Base-by-base conservation (phyloP, 176 grass and related monocot genomes). In the Aegilops tauschii region DNA sequence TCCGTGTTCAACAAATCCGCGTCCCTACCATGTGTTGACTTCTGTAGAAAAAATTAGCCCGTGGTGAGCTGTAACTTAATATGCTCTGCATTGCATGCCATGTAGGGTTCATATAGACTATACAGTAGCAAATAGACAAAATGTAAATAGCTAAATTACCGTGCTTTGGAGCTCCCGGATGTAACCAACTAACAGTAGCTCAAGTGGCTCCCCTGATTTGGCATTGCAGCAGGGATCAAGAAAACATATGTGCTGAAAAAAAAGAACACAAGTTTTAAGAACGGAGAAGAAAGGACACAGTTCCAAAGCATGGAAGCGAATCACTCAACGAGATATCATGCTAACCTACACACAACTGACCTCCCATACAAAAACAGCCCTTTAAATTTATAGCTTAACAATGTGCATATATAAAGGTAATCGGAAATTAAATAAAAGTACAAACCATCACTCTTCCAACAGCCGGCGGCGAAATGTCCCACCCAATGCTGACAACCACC, bases 131-230 rank as follows among this genome's bases (percentile, higher is more conserved):
- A 69, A 85, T 42, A 73, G 6, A 63, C 37, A 79, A 63, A n/a
- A 1, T 17, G 27, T 68, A 67, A 71, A 52, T 73, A 12, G 62
- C 50, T 18, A 18, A 54, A 54, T 36, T 87, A 97, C 95, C 71
- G 80, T 63, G 76, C 66, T 87, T 90, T 85, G 64, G 21, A 93
- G 79, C 82, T 85, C 89, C 85, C 89, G 76, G 12, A 95, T 84
- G 79, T 98, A 95, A 73, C 93, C 95, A 88, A 92, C 45, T 21
- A 93, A 20, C 13, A 95, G 79, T 40, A 95, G 47, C 44, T 92
- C 80, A 49, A 98, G 14, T 31, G 78, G 21, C n/a, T 87, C 37
- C 62, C 80, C 85, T 20, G 63, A 69, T 49, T 61, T 86, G 54
- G 65, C 45, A 63, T 47, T 75, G 35, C 77, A 37, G 27, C 83